Evolutionary conservation across 805 yeast species (phyloP).

Genomic region (Brettanomyces custersianus): DNA sequence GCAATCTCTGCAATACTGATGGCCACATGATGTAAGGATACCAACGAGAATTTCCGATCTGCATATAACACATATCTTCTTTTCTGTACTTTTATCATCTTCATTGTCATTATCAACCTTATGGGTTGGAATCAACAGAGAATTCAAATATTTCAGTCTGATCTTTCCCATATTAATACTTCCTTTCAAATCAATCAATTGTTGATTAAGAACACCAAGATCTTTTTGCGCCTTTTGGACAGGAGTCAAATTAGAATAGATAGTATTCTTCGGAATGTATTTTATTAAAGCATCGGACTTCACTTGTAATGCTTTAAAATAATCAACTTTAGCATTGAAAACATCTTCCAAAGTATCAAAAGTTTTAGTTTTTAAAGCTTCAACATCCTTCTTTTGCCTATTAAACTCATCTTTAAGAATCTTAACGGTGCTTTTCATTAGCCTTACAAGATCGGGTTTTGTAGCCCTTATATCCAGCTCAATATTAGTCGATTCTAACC

Average conservation of each 20-base stretch:
- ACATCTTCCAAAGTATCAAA: slow-evolving; percentile 48
- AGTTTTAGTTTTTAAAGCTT: slow-evolving; percentile 35
- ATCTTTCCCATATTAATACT: slow-evolving; percentile 25
- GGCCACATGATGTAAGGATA: slow-evolving; percentile 84
- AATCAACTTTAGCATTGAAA: slow-evolving; percentile 73
- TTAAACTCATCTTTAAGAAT: slow-evolving; percentile 27
- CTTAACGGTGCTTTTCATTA: neutral
- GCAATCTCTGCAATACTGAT: slow-evolving; percentile 80
- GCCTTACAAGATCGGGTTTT: slow-evolving; percentile 1
- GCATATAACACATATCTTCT: slow-evolving; percentile 68
- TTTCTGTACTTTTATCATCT: slow-evolving; percentile 25
- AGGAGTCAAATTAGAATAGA: slow-evolving; percentile 10
- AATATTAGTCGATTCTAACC: slow-evolving; percentile 20
- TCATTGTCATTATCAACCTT: slow-evolving; percentile 18
- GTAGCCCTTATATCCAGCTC: slow-evolving; percentile 5
- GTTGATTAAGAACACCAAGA: slow-evolving; percentile 8
- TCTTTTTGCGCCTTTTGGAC: slow-evolving; percentile 15
- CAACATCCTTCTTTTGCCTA: slow-evolving; percentile 33
- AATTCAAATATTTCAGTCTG: slow-evolving; percentile 40
- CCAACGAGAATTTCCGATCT: slow-evolving; percentile 64
- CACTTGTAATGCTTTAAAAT: slow-evolving; percentile 76
- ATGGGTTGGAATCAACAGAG: slow-evolving; percentile 23
- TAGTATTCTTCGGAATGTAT: slow-evolving; percentile 25
- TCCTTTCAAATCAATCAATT: slow-evolving; percentile 9
- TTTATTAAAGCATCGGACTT: slow-evolving; percentile 75